Evolutionary conservation across 768 basidiomycete species (phyloP).

Genomic region (Boletus subparvulus): DNA sequence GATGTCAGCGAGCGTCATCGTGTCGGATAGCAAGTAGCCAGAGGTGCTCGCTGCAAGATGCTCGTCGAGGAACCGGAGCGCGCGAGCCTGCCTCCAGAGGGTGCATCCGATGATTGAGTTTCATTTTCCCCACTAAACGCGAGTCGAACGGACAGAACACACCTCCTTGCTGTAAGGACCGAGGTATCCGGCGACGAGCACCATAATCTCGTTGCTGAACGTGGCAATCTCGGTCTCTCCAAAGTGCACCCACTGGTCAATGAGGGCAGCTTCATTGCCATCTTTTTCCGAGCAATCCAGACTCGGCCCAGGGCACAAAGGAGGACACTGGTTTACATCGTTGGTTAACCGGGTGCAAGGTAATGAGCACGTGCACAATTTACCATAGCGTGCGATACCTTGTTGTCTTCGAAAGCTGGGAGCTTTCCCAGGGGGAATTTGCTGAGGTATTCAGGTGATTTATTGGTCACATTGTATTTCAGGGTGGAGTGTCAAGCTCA

Average conservation of each 20-base stretch:
- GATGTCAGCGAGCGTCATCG: slow-evolving; percentile 30
- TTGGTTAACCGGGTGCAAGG: not conserved
- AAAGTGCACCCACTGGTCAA: slow-evolving; percentile 35
- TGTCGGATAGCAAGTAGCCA: slow-evolving; percentile 25
- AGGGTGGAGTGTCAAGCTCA: slow-evolving; percentile 25
- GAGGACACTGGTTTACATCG: slow-evolving; percentile 19
- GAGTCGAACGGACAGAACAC: not conserved
- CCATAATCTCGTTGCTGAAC: slow-evolving; percentile 22
- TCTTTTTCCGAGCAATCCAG: slow-evolving; percentile 27
- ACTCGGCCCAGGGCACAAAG: slow-evolving; percentile 26
- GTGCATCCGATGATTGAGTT: slow-evolving; percentile 14
- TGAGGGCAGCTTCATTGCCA: slow-evolving; percentile 23
- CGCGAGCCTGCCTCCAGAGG: slow-evolving; percentile 20
- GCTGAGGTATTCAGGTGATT: slow-evolving; percentile 26
- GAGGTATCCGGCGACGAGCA: slow-evolving; percentile 15
- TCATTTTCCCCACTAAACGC: not conserved
- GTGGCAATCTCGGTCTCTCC: slow-evolving; percentile 26
- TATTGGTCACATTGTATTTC: slow-evolving; percentile 26
- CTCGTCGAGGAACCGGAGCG: slow-evolving; percentile 26
- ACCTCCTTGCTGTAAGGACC: slow-evolving; percentile 28
- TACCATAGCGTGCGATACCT: slow-evolving; percentile 31
- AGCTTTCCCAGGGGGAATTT: slow-evolving; percentile 33
- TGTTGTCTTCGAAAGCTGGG: slow-evolving; percentile 25
- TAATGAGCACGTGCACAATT: not conserved
- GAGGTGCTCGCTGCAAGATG: slow-evolving; percentile 18